Evolutionary conservation across 805 yeast species (phyloP).

Genomic region (Metschnikowia cerradonensis): DNA sequence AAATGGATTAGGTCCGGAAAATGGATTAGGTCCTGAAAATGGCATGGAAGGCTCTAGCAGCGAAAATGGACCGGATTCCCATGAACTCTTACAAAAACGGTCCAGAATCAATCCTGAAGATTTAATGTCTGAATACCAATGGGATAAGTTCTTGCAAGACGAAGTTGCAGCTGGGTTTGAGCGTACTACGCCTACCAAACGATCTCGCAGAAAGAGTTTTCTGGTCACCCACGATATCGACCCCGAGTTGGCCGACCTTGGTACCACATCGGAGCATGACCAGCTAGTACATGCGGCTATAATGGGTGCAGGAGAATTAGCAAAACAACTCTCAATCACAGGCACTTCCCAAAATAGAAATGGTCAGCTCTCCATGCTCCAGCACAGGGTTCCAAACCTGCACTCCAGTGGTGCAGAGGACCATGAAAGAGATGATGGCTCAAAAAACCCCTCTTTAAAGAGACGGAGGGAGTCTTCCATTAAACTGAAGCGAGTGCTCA

Average conservation of each 20-base stretch:
- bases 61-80: slow-evolving; percentile 1
- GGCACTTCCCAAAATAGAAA: slow-evolving; percentile 1
- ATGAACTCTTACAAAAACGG: slow-evolving; percentile 10
- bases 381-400: slow-evolving; percentile 1
- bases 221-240: slow-evolving; percentile 25
- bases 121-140: slow-evolving; percentile 49
- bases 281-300: slow-evolving; percentile 69
- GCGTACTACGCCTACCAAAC: slow-evolving; percentile 11
- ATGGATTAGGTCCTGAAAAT: background rate
- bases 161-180: slow-evolving; percentile 20
- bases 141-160: slow-evolving; percentile 37
- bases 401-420: background rate
- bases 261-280: slow-evolving; percentile 48
- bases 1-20: slow-evolving; percentile 1
- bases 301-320: slow-evolving; percentile 61
- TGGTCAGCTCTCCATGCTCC: slow-evolving; percentile 1
- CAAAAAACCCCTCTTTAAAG: slow-evolving; percentile 10
- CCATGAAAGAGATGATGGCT: background rate
- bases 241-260: slow-evolving; percentile 36
- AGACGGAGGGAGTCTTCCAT: background rate
- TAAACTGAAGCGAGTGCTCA: slow-evolving; percentile 9
- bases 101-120: slow-evolving; percentile 30
- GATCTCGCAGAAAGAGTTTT: slow-evolving; percentile 9
- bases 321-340: slow-evolving; percentile 35
- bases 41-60: too few species aligned